phyloP scores from a whole-genome alignment of 371 early-diverging fungal genomes.

The Mucor piriformis region DNA sequence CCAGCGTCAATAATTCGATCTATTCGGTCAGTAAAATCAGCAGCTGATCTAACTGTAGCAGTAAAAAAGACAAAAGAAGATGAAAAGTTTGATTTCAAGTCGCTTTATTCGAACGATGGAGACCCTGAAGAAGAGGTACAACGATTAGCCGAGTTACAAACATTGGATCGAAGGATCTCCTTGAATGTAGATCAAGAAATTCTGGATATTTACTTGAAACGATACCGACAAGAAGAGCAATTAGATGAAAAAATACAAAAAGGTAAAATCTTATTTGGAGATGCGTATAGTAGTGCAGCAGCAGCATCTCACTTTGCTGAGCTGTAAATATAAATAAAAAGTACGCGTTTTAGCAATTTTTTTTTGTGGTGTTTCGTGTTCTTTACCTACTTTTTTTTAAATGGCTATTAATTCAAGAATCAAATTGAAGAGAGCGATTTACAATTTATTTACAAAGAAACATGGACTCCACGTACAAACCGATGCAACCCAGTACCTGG shows the following conservation, averaged over 20 bases:
- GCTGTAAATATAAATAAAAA: not conserved
- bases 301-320: not conserved
- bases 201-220: constrained; percentile 1
- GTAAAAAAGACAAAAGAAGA: not conserved
- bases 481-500: constrained; percentile 69
- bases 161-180: not conserved
- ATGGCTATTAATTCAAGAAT: constrained; percentile 18
- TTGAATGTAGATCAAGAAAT: constrained; percentile 7
- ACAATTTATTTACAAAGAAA: constrained; percentile 64
- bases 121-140: constrained; percentile 14
- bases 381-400: not conserved
- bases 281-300: constrained; percentile 9
- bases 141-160: not conserved
- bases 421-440: constrained; percentile 35
- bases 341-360: not conserved
- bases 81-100: constrained; percentile 12
- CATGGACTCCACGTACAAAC: constrained; percentile 72
- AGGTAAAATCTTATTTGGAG: constrained; percentile 26
- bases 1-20: too few species aligned
- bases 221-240: not conserved
- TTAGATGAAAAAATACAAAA: constrained; percentile 16
- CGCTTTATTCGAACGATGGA: constrained; percentile 7
- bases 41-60: not conserved
- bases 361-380: not conserved
- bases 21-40: not conserved